A percentile compares a stretch with the other conserved stretches of the same genome.
These are phyloP conservation scores for Fusarium penzigii DNA, from an alignment of 2,329 filamentous ascomycete genomes.

Conservation along the genomic window DNA sequence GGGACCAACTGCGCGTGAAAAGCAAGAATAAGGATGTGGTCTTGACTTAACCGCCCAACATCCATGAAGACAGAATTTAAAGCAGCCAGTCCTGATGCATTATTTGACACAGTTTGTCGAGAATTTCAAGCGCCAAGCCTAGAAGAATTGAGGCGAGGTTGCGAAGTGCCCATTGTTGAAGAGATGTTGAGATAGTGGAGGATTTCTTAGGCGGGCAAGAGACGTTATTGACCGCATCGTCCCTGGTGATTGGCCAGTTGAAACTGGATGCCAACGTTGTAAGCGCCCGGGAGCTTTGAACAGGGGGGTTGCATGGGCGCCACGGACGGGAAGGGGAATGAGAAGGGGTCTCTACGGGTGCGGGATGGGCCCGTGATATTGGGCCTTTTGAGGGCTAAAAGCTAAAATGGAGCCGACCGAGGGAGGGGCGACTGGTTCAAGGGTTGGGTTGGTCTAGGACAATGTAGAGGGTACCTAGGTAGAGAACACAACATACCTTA, in stretches of 20 bases:
- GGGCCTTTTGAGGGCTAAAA: too few species aligned
- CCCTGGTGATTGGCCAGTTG: constrained; percentile 23
- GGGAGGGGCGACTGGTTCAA: too few species aligned
- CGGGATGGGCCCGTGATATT: too few species aligned
- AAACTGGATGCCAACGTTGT: constrained; percentile 17
- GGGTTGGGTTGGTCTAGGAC: too few species aligned
- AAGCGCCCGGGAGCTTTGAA: constrained; percentile 29
- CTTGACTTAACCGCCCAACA: not conserved
- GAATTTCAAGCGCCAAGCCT: not conserved
- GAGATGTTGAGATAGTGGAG: constrained; percentile 10
- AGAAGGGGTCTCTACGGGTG: too few species aligned
- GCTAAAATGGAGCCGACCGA: too few species aligned
- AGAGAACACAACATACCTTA: too few species aligned
- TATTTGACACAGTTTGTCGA: not conserved
- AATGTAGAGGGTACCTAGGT: too few species aligned
- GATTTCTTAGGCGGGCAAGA: not conserved
- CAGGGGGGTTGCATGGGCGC: constrained; percentile 10
- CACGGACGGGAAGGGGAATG: not conserved
- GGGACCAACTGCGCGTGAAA: too few species aligned
- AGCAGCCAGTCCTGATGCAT: not conserved
- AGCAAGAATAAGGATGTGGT: too few species aligned
- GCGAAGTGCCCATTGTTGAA: constrained; percentile 3
- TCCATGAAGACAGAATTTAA: not conserved
- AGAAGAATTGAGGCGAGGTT: not conserved
- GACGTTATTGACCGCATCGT: not conserved